These are phyloP conservation scores for Crithidia bombi DNA, from an alignment of 208 protist species.

Conservation along the genomic window DNA sequence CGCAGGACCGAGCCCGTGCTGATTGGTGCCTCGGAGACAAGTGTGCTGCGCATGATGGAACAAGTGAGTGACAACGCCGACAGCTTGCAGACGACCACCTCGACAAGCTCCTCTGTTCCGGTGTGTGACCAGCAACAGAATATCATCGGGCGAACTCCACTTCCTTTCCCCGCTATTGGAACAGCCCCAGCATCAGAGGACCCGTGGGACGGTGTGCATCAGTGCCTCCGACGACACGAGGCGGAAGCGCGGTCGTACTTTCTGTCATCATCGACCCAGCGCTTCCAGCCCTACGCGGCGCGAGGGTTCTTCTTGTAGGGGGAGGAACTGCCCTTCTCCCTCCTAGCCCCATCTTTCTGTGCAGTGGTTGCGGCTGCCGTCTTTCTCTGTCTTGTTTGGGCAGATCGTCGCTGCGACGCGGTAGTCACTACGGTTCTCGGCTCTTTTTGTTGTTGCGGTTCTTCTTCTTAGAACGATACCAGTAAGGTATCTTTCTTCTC, in stretches of 20 bases:
- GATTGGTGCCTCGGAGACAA: slow-evolving; percentile 31
- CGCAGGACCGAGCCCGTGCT: slow-evolving; percentile 3
- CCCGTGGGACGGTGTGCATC: slow-evolving; percentile 8
- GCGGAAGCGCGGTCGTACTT: slow-evolving; percentile 57
- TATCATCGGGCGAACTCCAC: background rate
- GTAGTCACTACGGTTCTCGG: no score
- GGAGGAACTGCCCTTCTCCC: no score
- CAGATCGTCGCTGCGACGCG: no score
- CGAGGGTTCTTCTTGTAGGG: slow-evolving; percentile 50
- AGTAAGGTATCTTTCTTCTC: background rate
- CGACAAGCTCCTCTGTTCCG: slow-evolving; percentile 15
- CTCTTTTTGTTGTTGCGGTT: no score
- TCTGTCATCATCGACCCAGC: slow-evolving; percentile 45
- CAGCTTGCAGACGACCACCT: background rate
- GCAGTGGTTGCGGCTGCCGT: no score
- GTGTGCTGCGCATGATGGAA: slow-evolving; percentile 32
- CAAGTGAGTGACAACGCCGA: background rate
- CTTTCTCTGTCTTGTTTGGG: slow-evolving; percentile 12
- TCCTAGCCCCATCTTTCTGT: no score
- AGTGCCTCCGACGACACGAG: slow-evolving; percentile 21
- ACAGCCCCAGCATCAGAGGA: background rate
- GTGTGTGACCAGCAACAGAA: background rate
- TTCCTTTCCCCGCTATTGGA: background rate
- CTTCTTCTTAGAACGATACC: no score
- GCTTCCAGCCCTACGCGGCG: slow-evolving; percentile 51